These are phyloP conservation scores for Fusarium sp. DNA, from an alignment of 2,329 filamentous ascomycete species.

Conservation along the genomic window DNA sequence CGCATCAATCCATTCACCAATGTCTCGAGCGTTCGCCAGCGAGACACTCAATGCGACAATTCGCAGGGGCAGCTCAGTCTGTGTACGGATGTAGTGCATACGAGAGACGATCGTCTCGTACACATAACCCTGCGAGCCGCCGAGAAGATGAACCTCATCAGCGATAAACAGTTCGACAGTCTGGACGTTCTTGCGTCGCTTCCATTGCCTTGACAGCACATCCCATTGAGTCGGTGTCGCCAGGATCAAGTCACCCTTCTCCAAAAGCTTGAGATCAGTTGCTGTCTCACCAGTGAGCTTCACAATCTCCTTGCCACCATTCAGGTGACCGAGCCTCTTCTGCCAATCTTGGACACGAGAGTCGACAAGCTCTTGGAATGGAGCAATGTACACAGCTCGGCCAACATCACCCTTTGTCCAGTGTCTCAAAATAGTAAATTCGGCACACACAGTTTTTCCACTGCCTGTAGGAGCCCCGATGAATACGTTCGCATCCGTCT, in stretches of 20 bases:
- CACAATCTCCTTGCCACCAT: conserved; percentile 88
- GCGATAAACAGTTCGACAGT: conserved; percentile 91
- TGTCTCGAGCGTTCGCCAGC: conserved; percentile 89
- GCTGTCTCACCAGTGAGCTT: conserved; percentile 95
- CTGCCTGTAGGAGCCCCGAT: conserved; percentile 93
- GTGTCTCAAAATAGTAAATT: conserved; percentile 90
- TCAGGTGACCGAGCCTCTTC: conserved; percentile 75
- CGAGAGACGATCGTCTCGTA: conserved; percentile 98
- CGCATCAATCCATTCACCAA: conserved; percentile 98
- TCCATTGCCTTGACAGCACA: conserved; percentile 94
- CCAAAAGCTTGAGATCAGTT: conserved; percentile 87
- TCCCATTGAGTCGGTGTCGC: conserved; percentile 97
- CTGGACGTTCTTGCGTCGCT: conserved; percentile 94
- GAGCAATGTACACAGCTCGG: conserved; percentile 92
- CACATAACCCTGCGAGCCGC: conserved; percentile 84
- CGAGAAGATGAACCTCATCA: conserved; percentile 94
- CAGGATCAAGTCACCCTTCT: conserved; percentile 87
- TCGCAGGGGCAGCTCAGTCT: conserved; percentile 85
- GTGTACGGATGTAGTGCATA: conserved; percentile 94
- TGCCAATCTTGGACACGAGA: conserved; percentile 86
- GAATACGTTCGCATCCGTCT: conserved; percentile 92
- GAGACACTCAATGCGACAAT: conserved; percentile 93
- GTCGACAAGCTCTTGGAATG: conserved; percentile 93
- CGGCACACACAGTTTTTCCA: conserved; percentile 96
- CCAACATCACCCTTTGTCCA: conserved; percentile 73